Evolutionary conservation across 345 rosid genomes (phyloP).

Genomic region (Clarkia xantiana): DNA sequence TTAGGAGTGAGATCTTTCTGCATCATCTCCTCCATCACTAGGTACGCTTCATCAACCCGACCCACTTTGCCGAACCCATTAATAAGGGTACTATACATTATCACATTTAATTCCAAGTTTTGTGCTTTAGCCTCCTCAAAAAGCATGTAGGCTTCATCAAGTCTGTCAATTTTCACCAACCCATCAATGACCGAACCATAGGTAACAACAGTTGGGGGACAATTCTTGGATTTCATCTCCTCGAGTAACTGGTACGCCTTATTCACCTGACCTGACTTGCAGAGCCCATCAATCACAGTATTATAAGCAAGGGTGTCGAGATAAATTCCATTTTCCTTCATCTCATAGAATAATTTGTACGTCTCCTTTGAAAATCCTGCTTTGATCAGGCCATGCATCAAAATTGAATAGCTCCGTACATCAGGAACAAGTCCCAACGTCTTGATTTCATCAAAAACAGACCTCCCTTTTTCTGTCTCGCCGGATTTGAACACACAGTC

Average conservation of each 20-base stretch:
- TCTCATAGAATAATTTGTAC: conserved; percentile 53
- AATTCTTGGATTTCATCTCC: conserved; percentile 82
- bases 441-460: conserved; percentile 71
- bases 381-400: conserved; percentile 69
- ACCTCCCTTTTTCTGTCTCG: conserved; percentile 70
- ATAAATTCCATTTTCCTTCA: conserved; percentile 86
- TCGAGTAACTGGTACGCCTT: conserved; percentile 87
- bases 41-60: conserved; percentile 90
- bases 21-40: conserved; percentile 87
- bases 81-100: conserved; percentile 74
- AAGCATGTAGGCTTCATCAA: conserved; percentile 96
- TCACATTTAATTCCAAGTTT: conserved; percentile 56
- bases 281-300: conserved; percentile 75
- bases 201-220: conserved; percentile 71
- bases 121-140: conserved; percentile 88
- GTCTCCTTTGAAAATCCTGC: conserved; percentile 84
- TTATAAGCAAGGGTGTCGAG: conserved; percentile 80
- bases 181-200: conserved; percentile 87
- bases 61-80: conserved; percentile 97
- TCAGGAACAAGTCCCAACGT: conserved; percentile 56
- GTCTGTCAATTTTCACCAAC: conserved; percentile 81
- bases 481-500: conserved; percentile 89
- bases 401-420: conserved; percentile 61
- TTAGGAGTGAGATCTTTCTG: conserved; percentile 80
- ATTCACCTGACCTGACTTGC: conserved; percentile 86